Percentiles rank a stretch among this genome's conserved stretches.
Evolutionary conservation across 225 moss, liverwort and hornwort species (phyloP).

Genomic region (Lunularia cruciata): DNA sequence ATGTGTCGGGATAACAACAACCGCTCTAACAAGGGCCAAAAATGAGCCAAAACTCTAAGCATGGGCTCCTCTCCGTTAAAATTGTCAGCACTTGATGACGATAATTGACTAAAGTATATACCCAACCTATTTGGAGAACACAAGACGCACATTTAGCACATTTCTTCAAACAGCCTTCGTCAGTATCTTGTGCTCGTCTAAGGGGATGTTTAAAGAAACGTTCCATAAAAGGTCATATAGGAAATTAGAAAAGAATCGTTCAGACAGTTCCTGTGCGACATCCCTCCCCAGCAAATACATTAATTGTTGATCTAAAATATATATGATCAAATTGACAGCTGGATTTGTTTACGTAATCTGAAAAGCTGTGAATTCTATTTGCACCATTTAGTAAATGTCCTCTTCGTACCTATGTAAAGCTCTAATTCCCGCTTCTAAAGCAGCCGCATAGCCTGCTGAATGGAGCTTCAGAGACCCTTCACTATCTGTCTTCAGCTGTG

Average conservation of each 20-base stretch:
- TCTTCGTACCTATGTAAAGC: conserved; percentile 74
- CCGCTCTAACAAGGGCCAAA: conserved; percentile 90
- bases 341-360: no score
- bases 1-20: conserved; percentile 79
- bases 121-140: conserved; percentile 58
- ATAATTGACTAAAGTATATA: conserved; percentile 75
- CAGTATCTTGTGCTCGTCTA: no score
- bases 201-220: no score
- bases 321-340: no score
- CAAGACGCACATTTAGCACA: conserved; percentile 6
- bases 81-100: conserved; percentile 52
- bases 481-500: conserved; percentile 72
- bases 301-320: no score
- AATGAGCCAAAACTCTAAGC: conserved; percentile 81
- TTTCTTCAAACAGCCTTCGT: not conserved
- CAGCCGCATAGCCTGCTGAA: conserved; percentile 80
- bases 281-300: no score
- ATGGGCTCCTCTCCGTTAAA: conserved; percentile 72
- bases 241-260: no score
- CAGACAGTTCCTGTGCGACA: no score
- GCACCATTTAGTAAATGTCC: not conserved
- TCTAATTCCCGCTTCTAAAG: conserved; percentile 81
- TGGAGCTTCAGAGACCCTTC: conserved; percentile 85
- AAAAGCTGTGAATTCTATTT: not conserved
- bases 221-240: no score